phyloP scores from a whole-genome alignment of 208 protist genomes.

The Acanthamoeba culbertsoni region DNA sequence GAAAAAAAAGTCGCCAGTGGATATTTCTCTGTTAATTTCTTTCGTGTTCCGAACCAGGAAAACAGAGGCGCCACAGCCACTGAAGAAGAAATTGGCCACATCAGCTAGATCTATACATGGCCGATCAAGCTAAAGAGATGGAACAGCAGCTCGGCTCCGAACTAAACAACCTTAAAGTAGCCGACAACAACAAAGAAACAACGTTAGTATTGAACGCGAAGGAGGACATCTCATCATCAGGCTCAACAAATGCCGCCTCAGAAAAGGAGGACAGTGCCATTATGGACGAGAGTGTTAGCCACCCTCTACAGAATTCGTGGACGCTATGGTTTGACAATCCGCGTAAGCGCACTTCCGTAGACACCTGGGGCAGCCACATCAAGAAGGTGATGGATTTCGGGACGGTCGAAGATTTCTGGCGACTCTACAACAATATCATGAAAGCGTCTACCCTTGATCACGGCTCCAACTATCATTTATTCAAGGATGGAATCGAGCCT shows the following conservation, averaged over 20 bases:
- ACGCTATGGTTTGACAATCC: conserved; percentile 78
- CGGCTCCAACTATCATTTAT: conserved; percentile 91
- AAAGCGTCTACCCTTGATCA: conserved; percentile 82
- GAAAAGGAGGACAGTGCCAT: background rate
- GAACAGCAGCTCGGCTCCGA: background rate
- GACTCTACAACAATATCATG: conserved; percentile 92
- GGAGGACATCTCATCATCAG: background rate
- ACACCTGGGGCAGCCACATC: conserved; percentile 65
- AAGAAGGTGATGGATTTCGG: conserved; percentile 75
- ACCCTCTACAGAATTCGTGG: conserved; percentile 78
- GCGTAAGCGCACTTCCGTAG: conserved; percentile 56
- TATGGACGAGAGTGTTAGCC: conserved; percentile 49
- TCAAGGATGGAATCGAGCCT: conserved; percentile 93
- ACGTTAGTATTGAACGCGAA: background rate
- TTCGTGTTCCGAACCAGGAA: no score
- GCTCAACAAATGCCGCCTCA: background rate
- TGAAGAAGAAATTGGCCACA: background rate
- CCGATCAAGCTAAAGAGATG: background rate
- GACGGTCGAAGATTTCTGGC: conserved; percentile 78
- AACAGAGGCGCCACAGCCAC: background rate
- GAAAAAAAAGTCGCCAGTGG: no score
- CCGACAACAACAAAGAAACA: background rate
- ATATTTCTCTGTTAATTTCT: no score
- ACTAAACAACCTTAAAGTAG: background rate
- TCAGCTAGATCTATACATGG: background rate